Conservation (phyloP, 2,329 filamentous ascomycete species). For the Fusarium anthophilum region DNA sequence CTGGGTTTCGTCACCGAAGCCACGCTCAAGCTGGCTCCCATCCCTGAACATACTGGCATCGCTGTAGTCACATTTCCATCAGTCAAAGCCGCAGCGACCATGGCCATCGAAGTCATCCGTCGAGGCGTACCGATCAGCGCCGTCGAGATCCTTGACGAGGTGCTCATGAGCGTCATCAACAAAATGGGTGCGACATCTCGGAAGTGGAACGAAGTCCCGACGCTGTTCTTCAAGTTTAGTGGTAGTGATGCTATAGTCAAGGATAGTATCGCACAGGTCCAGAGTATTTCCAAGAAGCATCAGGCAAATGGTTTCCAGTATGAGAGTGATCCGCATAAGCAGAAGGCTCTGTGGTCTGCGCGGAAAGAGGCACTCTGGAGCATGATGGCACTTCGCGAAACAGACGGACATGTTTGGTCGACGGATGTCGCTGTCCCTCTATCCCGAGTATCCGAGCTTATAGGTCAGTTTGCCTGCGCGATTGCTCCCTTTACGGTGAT, state of each 20-base stretch:
- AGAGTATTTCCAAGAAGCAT: neutral
- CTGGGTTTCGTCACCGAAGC: conserved; percentile 84
- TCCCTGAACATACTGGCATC: conserved; percentile 79
- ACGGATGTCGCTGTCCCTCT: conserved; percentile 88
- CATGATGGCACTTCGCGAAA: conserved; percentile 73
- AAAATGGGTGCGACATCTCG: conserved; percentile 72
- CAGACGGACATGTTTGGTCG: conserved; percentile 72
- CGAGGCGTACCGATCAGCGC: conserved; percentile 77
- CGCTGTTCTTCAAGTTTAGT: conserved; percentile 86
- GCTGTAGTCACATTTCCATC: conserved; percentile 82
- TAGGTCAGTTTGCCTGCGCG: conserved; percentile 22
- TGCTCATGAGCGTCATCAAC: conserved; percentile 87
- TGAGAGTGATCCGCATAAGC: conserved; percentile 74
- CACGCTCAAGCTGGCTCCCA: conserved; percentile 79
- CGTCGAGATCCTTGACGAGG: conserved; percentile 88
- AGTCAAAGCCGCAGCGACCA: conserved; percentile 78
- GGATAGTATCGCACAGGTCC: conserved; percentile 78
- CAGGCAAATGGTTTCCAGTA: conserved; percentile 58
- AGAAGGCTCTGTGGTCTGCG: conserved; percentile 82
- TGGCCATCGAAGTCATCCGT: conserved; percentile 78
- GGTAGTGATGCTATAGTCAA: conserved; percentile 79
- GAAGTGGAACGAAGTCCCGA: conserved; percentile 78
- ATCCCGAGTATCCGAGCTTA: conserved; percentile 75
- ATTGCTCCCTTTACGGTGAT: accelerated
- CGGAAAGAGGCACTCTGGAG: conserved; percentile 85